Base-by-base conservation (phyloP, 1,139 yeast species). In the Blastobotrys illinoisensis region DNA sequence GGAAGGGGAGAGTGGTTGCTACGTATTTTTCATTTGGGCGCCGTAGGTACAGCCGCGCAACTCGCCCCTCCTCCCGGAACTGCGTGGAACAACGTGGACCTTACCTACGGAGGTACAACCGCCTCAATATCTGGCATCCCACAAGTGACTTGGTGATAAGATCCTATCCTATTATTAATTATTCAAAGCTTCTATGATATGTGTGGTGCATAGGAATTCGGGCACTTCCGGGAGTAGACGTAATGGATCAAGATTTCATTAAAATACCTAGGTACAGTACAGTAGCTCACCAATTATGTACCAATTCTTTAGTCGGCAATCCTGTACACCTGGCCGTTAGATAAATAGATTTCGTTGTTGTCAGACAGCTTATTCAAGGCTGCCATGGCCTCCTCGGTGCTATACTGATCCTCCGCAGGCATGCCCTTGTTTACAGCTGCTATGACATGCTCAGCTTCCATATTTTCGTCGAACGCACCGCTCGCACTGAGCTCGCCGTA, bases 311-410 rank as follows among this genome's bases (percentile, higher is more conserved):
- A 43, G 16, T 47, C 20, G 14, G 9, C 47, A 28, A 44, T 44
- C 21, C 47, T 54, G 36, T 49, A 53, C 7, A 52, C 57, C 18
- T 50, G 51, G 26, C 58, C 65, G 5, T 61, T 67, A 44, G 60
- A 58, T 40, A 64, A 51, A 66, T 70, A 71, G 52, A 73, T 64
- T 62, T 71, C 71, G 57, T 71, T 71, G 45, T 65, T 66, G 5
- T 66, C 73, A 47, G 65, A 62, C 73, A 75, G 67, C 54, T 59
- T 56, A 46, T 62, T 54, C 49, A 75, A 60, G 3, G 75, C 77
- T 2, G 73, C 73, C 20, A 54, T 54, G 5, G 68, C 69, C 59
- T 75, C 79, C 14, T 62, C 62, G 14, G 58, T 61, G 4, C 67
- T 56, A 58, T 73, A 75, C 50, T 58, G 54, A 50, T 74, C 74